These are phyloP conservation scores for Asterionellopsis glacialis DNA, from an alignment of 108 stramenopile genomes.

Conservation along the genomic window DNA sequence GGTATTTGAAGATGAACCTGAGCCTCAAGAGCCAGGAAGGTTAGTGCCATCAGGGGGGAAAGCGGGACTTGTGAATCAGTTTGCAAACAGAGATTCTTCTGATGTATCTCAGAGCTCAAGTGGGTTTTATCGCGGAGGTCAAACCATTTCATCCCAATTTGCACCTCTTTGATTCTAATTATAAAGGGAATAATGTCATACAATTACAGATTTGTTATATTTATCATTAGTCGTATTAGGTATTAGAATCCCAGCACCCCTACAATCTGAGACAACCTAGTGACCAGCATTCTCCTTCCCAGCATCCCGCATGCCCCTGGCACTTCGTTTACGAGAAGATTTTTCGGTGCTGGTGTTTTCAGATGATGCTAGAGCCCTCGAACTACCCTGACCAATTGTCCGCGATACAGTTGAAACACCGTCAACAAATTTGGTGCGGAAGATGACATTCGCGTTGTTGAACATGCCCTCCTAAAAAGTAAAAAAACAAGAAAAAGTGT, in stretches of 20 bases:
- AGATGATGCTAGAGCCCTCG: conserved; percentile 40
- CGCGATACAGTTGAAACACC: conserved; percentile 96
- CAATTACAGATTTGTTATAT: not conserved
- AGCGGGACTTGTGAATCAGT: too few species aligned
- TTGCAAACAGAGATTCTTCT: too few species aligned
- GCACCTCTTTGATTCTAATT: not conserved
- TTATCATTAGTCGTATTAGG: too few species aligned
- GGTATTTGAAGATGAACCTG: too few species aligned
- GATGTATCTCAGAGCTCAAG: too few species aligned
- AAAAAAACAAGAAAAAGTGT: conserved; percentile 65
- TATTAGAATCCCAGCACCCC: too few species aligned
- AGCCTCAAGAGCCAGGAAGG: too few species aligned
- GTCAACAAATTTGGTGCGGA: conserved; percentile 98
- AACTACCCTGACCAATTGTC: conserved; percentile 81
- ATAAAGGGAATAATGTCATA: not conserved
- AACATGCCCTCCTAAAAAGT: conserved; percentile 98
- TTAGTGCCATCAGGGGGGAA: too few species aligned
- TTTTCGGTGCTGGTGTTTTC: conserved; percentile 2
- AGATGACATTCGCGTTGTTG: conserved; percentile 99
- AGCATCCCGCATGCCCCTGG: too few species aligned
- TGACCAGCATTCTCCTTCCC: too few species aligned
- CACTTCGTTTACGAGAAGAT: too few species aligned
- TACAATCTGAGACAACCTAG: too few species aligned
- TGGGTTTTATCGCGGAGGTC: not conserved
- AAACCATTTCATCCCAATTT: not conserved